A percentile compares a stretch with the other conserved stretches of the same genome.
These are phyloP conservation scores for Eutrema yunnanense DNA, from an alignment of 345 rosid genomes.

Conservation along the genomic window DNA sequence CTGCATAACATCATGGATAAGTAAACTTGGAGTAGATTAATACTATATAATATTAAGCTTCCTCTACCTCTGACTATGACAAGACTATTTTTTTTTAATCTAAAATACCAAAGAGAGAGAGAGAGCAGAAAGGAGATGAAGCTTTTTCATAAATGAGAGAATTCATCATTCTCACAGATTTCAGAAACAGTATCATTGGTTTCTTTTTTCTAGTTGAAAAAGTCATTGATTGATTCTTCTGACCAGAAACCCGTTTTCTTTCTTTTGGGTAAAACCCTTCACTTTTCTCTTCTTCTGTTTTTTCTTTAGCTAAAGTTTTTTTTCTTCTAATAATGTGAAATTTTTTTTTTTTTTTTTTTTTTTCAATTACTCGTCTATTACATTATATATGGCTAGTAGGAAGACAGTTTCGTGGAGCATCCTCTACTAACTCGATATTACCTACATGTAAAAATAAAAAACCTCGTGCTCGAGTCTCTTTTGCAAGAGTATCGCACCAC, in stretches of 20 bases:
- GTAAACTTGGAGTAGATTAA: background rate
- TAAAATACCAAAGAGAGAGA: background rate
- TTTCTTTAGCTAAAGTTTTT: background rate
- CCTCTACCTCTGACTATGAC: conserved; percentile 8
- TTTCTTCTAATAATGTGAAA: background rate
- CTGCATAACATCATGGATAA: conserved; percentile 19
- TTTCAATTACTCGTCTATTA: too few species aligned
- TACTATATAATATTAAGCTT: conserved; percentile 11
- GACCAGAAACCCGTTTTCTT: background rate
- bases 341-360: too few species aligned
- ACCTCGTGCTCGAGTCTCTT: too few species aligned
- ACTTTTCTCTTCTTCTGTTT: background rate
- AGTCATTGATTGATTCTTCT: conserved; percentile 44
- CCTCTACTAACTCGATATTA: too few species aligned
- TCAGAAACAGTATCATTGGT: conserved; percentile 18
- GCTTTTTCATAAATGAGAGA: conserved; percentile 40
- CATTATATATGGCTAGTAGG: too few species aligned
- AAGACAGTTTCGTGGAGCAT: too few species aligned
- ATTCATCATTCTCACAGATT: conserved; percentile 3
- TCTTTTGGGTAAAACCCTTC: background rate
- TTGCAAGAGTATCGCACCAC: too few species aligned
- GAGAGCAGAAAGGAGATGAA: conserved; percentile 22
- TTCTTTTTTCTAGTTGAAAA: conserved; percentile 23
- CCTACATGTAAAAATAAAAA: too few species aligned
- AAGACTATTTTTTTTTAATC: conserved; percentile 3